Evolutionary conservation across 1,284 basidiomycete species (phyloP), one percentile per base, ranked within the genome.

Genomic region (Puccinia triticina): DNA sequence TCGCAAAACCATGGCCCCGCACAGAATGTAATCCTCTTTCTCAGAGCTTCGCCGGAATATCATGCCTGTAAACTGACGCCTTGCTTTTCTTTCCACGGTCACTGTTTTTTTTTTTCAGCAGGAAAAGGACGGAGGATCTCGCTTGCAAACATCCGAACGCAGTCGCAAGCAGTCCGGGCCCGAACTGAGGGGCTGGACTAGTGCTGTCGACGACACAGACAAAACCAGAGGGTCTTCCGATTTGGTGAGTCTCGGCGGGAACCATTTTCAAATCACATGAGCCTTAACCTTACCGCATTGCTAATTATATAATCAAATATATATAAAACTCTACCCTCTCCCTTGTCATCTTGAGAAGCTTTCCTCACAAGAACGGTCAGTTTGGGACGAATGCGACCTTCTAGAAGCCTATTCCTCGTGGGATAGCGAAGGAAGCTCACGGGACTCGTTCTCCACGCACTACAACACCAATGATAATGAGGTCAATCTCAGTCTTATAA

Each of bases 381-480:
- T 32, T 43, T 66, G 64, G 64, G 64, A 66, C 23, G 64, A 66
- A 26, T 14, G 10, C 64, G 64, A 66, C 18, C 64, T 66, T n/a
- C 23, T 66, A 5, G 64, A 66, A 66, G 64, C 64, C 12, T 66
- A 66, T n/a, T 66, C 64, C 7, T 34, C 29, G 1, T 43, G 2
- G 37, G 64, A 66, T 5, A 66, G 64, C 37, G 34, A 40, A 66
- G 37, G 34, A 2, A 66, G 64, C 64, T 66, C 64, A 16, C 64
- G 64, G 1, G 64, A 66, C 37, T 66, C 64, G 2, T 34, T 8
- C 43, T 40, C 37, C 4, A 37, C 64, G 21, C 14, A 21, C 37
- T 23, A 11, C 18, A 66, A 66, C 10, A 18, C 59, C 12, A 40
- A 66, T 32, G 34, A 43, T 11, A 66, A 43, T n/a, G 32, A 66